Evolutionary conservation across 1,284 basidiomycete species (phyloP).

Genomic region (Mycosarcoma mackinlayi): DNA sequence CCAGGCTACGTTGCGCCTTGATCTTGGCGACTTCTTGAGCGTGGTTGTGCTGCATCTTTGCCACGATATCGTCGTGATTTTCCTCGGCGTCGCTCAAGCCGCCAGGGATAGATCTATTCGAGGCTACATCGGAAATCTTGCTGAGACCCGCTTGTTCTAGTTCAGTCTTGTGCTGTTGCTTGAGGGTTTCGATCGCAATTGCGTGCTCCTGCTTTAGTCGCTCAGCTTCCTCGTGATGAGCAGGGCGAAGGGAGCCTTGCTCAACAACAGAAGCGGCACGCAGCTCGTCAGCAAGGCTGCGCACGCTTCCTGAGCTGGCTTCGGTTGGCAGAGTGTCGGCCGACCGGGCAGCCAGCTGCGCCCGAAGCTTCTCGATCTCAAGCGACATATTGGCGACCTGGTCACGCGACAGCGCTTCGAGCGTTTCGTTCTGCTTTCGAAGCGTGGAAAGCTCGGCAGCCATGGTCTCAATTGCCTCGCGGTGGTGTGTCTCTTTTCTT

Average conservation of each 20-base stretch:
- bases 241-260: slow-evolving; percentile 10
- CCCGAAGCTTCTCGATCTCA: slow-evolving; percentile 76
- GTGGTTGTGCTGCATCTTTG: slow-evolving; percentile 26
- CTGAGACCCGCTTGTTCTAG: slow-evolving; percentile 24
- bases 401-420: slow-evolving; percentile 80
- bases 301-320: slow-evolving; percentile 12
- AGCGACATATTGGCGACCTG: slow-evolving; percentile 87
- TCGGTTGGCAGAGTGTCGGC: slow-evolving; percentile 5
- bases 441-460: slow-evolving; percentile 77
- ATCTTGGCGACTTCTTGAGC: slow-evolving; percentile 19
- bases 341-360: slow-evolving; percentile 71
- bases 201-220: slow-evolving; percentile 29
- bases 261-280: slow-evolving; percentile 65
- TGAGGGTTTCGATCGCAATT: slow-evolving; percentile 12
- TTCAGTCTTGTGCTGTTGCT: slow-evolving; percentile 35
- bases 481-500: slow-evolving; percentile 87
- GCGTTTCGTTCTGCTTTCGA: slow-evolving; percentile 80
- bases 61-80: slow-evolving; percentile 17
- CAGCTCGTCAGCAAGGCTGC: slow-evolving; percentile 85
- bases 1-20: slow-evolving; percentile 28
- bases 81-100: slow-evolving; percentile 14
- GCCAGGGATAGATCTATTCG: slow-evolving; percentile 11
- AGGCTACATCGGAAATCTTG: slow-evolving; percentile 12
- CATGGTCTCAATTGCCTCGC: slow-evolving; percentile 79
- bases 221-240: slow-evolving; percentile 9